Evolutionary conservation across 352 stramenopile genomes (phyloP), one percentile per base, ranked within the genome.

Genomic region (Plasmopara halstedii): DNA sequence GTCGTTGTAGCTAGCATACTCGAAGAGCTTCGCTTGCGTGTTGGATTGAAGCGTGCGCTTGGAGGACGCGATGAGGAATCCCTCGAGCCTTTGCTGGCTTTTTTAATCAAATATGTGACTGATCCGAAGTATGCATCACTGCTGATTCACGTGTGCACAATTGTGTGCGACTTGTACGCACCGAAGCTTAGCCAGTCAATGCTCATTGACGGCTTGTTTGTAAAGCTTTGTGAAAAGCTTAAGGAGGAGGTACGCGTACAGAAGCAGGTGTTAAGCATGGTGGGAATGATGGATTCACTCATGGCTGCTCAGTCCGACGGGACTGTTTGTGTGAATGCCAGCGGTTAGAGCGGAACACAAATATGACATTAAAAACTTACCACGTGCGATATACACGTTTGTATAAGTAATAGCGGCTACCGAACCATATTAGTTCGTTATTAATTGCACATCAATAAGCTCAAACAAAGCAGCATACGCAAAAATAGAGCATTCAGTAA

Each of bases 71-170:
- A 98, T 53, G 95, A 98, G 59, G 85, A 97, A 48, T 88, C 85
- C 15, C 68, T 98, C 9, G 91, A 98, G 70, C 89, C 94, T 13
- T 62, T 98, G 27, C 67, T 98, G 20, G 88, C 92, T 48, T 98
- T 98, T 62, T 77, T 96, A 22, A 94, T 95, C 57, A 92, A 95
- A 65, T 97, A 97, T 63, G 87, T 98, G 46, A 89, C 90, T 36
- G 83, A 97, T 65, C 93, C 94, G 17, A 91, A 96, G 62, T 98
- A 97, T 72, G 78, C 88, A 18, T 70, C 73, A 21, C 58, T 97
- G 31, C 74, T 98, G 14, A 80, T 97, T 32, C 82, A 88, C 29
- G 89, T 98, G 23, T 95, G 88, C 57, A 85, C 94, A 55, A 83
- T 88, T 41, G 71, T 98, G 23, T 88, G 93, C 47, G 86, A 97